phyloP scores from a whole-genome alignment of 495 filamentous ascomycete genomes.

The Daldinia caldariorum region DNA sequence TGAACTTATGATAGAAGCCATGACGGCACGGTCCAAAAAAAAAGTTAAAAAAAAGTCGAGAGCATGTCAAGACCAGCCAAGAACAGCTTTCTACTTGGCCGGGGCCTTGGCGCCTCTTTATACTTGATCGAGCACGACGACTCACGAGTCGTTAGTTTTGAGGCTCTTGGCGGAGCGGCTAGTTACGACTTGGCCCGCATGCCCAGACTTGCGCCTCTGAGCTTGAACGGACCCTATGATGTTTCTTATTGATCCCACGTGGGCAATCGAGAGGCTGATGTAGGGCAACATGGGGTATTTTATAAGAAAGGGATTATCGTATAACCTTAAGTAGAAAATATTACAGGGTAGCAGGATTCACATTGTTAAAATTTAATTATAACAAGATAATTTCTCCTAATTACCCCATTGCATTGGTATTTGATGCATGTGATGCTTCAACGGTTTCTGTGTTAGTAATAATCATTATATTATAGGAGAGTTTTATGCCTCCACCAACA shows the following conservation, averaged over 20 bases:
- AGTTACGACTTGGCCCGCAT: constrained; percentile 15
- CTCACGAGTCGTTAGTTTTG: constrained; percentile 12
- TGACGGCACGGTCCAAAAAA: not conserved
- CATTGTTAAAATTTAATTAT: too few relatives aligned
- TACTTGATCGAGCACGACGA: constrained; percentile 1
- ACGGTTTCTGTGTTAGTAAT: too few relatives aligned
- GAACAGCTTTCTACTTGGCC: constrained; percentile 9
- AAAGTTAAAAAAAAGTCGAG: too few relatives aligned
- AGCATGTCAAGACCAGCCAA: constrained; percentile 14
- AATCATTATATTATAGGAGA: too few relatives aligned
- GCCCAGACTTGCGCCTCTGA: not conserved
- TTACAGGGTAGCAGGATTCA: not conserved
- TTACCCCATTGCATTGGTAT: too few relatives aligned
- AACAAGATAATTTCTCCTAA: too few relatives aligned
- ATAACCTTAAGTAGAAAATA: not conserved
- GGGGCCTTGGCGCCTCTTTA: constrained; percentile 23
- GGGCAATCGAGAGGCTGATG: constrained; percentile 8
- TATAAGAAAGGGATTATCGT: not conserved
- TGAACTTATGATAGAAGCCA: not conserved
- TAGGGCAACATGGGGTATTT: not conserved
- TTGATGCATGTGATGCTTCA: too few relatives aligned
- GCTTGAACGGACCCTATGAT: constrained; percentile 4
- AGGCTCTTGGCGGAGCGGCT: constrained; percentile 21
- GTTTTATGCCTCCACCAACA: too few relatives aligned
- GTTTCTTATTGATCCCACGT: constrained; percentile 16